Conservation (phyloP, 2,329 filamentous ascomycete genomes). For the Tothia fuscella region DNA sequence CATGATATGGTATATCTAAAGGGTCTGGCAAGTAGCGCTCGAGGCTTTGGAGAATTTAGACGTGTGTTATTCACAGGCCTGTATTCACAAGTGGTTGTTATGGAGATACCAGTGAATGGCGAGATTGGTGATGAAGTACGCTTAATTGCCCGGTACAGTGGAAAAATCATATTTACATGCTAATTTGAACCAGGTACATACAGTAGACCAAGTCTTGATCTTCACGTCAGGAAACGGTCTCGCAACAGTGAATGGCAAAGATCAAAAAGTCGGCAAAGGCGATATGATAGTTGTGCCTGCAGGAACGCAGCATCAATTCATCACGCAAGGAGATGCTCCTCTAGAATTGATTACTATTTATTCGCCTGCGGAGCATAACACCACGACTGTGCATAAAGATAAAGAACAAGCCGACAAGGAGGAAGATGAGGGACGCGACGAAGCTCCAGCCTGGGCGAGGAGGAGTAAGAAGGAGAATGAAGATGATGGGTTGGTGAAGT, state of each 20-base stretch:
- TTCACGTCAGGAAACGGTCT: constrained; percentile 49
- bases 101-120: constrained; percentile 51
- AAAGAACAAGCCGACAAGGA: constrained; percentile 52
- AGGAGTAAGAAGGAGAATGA: constrained; percentile 47
- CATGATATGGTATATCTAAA: constrained; percentile 50
- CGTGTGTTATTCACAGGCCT: constrained; percentile 51
- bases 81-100: constrained; percentile 51
- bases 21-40: constrained; percentile 40
- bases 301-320: constrained; percentile 53
- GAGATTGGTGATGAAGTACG: constrained; percentile 55
- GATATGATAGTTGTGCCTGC: constrained; percentile 52
- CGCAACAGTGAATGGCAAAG: constrained; percentile 46
- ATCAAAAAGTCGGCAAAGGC: constrained; percentile 44
- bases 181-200: constrained; percentile 30
- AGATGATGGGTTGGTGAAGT: constrained; percentile 41
- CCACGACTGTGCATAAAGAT: constrained; percentile 47
- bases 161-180: not conserved
- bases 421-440: constrained; percentile 49
- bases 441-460: constrained; percentile 47
- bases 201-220: constrained; percentile 52
- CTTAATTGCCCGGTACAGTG: not conserved
- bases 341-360: constrained; percentile 53
- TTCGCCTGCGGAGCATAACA: constrained; percentile 49
- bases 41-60: constrained; percentile 46
- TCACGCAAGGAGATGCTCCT: constrained; percentile 48